Base-by-base conservation (phyloP, 495 filamentous ascomycete species). In the Talaromyces trachyspermus region DNA sequence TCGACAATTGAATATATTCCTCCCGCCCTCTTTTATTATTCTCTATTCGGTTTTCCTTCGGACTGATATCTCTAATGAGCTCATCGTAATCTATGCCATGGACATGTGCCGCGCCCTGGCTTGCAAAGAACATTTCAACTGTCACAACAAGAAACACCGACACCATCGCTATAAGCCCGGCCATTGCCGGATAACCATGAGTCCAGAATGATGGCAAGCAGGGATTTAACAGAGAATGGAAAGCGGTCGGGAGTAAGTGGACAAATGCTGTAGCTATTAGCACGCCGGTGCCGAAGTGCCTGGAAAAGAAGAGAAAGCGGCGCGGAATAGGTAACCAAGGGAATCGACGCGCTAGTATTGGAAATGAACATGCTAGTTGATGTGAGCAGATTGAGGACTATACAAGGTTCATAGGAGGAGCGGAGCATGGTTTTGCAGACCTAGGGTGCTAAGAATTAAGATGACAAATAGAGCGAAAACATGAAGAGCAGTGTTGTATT, bases 191-290 rank as follows among this genome's bases (percentile, higher is more conserved):
- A 60, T 88, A 94, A 20, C 74, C 73, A 36, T 78, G 55, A 55
- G 76, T 90, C 76, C 86, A 91, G 52, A 84, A 79, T 15, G 64
- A 59, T 24, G 88, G 85, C 1, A 94, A 81, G 58, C 88, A 94
- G 37, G 83, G 80, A 55, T 91, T 83, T 17, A 83, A 87, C 25
- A 94, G 71, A 6, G 87, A 91, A 30, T 76, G 64, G 59, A 91
- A 91, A 25, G 88, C 88, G 2, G 86, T 91, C 9, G 88, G 88
- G 4, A 94, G 83, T 33, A 82, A 61, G 62, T 92, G 88, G 20
- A 92, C 88, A 57, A 94, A 94, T 35, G 88, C 87, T n/a, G 88
- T 90, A 15, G 88, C 86, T 50, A 92, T 85, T 24, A 94, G 66
- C 7, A 94, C 88, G 18, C 88, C 88, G 4, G 88, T 92, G 29